Evolutionary conservation across 768 basidiomycete species (phyloP), one percentile per base, ranked within the genome.

Genomic region (Neoboletus magnificus): DNA sequence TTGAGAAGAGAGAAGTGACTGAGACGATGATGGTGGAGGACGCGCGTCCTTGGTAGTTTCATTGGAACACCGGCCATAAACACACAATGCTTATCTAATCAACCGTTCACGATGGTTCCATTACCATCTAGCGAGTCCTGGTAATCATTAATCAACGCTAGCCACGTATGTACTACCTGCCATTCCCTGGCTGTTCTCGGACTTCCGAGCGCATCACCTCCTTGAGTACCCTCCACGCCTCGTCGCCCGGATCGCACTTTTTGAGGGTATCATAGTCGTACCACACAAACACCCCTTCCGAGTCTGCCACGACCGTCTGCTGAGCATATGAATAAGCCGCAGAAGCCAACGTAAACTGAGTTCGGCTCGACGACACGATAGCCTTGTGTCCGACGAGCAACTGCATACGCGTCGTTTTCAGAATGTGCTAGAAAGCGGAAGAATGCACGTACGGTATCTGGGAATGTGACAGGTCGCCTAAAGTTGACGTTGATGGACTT

Each of bases 381-480:
- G 84, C 78, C 48, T 77, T 76, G 67, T 87, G 86, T 2, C 83
- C 87, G 52, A 91, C 76, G 23, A 90, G 73, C 16, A 90, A 74
- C 85, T 86, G 62, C 2, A 23, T 40, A 12, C 22, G 18, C 10
- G 16, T 35, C 52, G 37, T 42, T 22, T 40, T 52, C 44, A 49
- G 39, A 57, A 48, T 2, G n/a, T n/a, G 25, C 48, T 16, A 20
- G 54, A 51, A 52, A 25, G 39, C 41, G 29, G n/a, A 39, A 22
- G 43, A 48, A 52, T 15, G 33, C 48, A 74, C 81, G 48, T 58
- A 87, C 86, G 11, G 87, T 89, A 69, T 91, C 89, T 25, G 89
- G 89, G 62, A 79, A 91, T 13, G 82, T 83, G 12, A 90, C 87
- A 0, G 89, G 89, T 22, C 84, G 77, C 55, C 81, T 81, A 69